A percentile compares a stretch with the other conserved stretches of the same genome.
Conservation (phyloP, 169 alveolate genomes). For the Cryptosporidium sp. region DNA sequence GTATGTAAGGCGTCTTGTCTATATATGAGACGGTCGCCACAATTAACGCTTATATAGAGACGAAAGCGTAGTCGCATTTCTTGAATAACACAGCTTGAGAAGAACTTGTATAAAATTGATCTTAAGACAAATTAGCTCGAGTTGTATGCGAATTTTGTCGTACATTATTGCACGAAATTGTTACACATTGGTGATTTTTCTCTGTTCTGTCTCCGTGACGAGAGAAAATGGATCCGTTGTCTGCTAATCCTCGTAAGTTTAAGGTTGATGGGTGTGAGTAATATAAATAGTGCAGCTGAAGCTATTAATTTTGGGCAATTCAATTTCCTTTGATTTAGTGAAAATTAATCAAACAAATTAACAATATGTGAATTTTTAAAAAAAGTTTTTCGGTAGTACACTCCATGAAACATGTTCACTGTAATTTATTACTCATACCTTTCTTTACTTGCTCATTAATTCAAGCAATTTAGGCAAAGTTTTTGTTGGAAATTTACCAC, state of each 20-base stretch:
- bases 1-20: slow-evolving; percentile 51
- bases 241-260: slow-evolving; percentile 76
- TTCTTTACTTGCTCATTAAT: background rate
- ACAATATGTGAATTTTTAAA: background rate
- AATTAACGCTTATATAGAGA: slow-evolving; percentile 28
- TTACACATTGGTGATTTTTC: slow-evolving; percentile 10
- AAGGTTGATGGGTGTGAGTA: background rate
- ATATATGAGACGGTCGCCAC: slow-evolving; percentile 53
- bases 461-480: slow-evolving; percentile 78
- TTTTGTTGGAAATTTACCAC: slow-evolving; percentile 86
- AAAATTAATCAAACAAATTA: no score
- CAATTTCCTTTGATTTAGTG: background rate
- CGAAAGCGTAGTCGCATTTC: slow-evolving; percentile 27
- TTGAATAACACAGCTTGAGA: background rate
- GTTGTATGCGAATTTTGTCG: slow-evolving; percentile 28
- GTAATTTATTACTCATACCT: background rate
- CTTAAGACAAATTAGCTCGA: background rate
- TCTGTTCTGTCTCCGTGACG: slow-evolving; percentile 1
- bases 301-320: no score
- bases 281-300: background rate
- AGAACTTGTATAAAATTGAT: background rate
- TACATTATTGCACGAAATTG: background rate
- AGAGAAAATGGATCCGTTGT: slow-evolving; percentile 60
- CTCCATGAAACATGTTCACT: background rate
- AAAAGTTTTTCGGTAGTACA: no score